phyloP scores from a whole-genome alignment of 176 grass and related monocot species.

The Canna indica region DNA sequence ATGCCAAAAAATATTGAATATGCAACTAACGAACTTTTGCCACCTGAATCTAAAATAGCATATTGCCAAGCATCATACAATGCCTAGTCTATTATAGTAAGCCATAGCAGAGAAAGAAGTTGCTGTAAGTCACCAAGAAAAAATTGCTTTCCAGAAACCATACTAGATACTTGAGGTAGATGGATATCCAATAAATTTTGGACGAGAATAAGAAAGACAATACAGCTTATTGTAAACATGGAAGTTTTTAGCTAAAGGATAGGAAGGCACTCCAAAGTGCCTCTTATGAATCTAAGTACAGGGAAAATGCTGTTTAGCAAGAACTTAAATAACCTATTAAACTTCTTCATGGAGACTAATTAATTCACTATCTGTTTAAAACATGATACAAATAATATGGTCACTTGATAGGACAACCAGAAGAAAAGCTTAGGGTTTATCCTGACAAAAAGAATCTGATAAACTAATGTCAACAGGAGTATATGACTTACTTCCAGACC shows the following conservation, averaged over 20 bases:
- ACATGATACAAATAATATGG: not conserved
- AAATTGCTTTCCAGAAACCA: not conserved
- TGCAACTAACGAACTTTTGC: not conserved
- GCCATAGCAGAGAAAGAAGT: not conserved
- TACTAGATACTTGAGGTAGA: not conserved
- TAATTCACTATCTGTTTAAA: not conserved
- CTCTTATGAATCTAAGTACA: no score
- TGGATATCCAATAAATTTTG: not conserved
- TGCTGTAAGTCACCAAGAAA: not conserved
- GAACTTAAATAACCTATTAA: no score
- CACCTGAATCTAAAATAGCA: not conserved
- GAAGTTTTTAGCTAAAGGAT: no score
- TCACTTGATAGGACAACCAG: not conserved
- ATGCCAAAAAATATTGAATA: not conserved
- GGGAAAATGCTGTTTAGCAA: no score
- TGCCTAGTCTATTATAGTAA: not conserved
- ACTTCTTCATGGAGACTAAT: no score
- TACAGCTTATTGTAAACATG: no score
- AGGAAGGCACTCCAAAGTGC: no score
- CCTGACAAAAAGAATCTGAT: not conserved
- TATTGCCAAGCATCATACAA: not conserved
- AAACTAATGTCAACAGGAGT: not conserved
- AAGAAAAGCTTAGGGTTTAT: not conserved
- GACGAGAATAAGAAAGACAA: no score
- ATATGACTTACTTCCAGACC: slow-evolving; percentile 90